Evolutionary conservation across 2,329 filamentous ascomycete genomes (phyloP).

Genomic region (Diplodia seriata): DNA sequence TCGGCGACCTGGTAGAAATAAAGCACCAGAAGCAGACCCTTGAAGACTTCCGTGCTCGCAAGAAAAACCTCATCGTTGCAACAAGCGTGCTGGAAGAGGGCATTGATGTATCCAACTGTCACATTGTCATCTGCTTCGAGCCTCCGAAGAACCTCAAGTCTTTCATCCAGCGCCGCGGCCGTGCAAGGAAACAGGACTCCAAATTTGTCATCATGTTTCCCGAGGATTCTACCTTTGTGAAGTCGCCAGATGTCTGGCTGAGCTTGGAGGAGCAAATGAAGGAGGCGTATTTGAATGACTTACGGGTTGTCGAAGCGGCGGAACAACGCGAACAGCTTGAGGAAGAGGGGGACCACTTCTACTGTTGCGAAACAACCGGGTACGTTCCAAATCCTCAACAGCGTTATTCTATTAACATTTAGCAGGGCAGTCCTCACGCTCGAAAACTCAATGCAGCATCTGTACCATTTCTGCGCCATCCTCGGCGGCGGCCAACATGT

Average conservation of each 20-base stretch:
- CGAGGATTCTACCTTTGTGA: conserved; percentile 37
- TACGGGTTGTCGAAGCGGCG: conserved; percentile 58
- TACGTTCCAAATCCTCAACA: conserved; percentile 34
- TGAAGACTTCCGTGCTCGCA: conserved; percentile 60
- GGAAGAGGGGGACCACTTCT: conserved; percentile 44
- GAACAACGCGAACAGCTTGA: conserved; percentile 58
- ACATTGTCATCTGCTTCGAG: conserved; percentile 70
- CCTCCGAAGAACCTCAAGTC: conserved; percentile 67
- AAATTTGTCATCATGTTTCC: conserved; percentile 57
- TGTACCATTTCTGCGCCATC: conserved; percentile 79
- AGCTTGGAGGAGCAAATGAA: conserved; percentile 77
- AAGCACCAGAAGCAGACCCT: conserved; percentile 60
- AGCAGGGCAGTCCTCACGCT: conserved; percentile 71
- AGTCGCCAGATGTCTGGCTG: conserved; percentile 62
- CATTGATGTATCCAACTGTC: conserved; percentile 68
- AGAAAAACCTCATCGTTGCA: conserved; percentile 63
- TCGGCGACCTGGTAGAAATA: conserved; percentile 58
- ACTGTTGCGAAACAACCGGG: conserved; percentile 40
- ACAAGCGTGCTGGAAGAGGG: conserved; percentile 68
- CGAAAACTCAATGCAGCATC: conserved; percentile 75
- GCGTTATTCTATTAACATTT: background rate
- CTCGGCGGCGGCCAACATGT: conserved; percentile 66
- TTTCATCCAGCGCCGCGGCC: conserved; percentile 69
- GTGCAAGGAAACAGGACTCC: conserved; percentile 65
- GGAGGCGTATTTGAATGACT: conserved; percentile 69